Evolutionary conservation across 2,329 filamentous ascomycete genomes (phyloP), one percentile per base, ranked within the genome.

Genomic region (Venturia carpophila): DNA sequence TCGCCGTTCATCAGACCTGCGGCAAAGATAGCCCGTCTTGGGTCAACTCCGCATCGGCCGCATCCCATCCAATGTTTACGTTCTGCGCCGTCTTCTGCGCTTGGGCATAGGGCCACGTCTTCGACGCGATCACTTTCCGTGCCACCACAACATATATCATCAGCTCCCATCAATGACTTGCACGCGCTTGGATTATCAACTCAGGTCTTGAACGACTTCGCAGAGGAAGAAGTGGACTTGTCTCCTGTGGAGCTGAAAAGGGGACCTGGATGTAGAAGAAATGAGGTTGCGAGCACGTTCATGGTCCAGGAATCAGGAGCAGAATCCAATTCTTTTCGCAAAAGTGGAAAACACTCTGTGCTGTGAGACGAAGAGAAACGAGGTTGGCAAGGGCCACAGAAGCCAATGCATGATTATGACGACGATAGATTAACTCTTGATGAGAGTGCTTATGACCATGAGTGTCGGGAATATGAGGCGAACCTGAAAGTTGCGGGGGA

Each of bases 211-310:
- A 15, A 62, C 19, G 60, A 39, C 27, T 37, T 42, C 11, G 60
- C 34, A 37, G 21, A 39, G 34, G 60, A 62, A 39, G 60, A 41
- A 1, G 60, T 62, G 34, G 60, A 62, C 3, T 43, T 62, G 30
- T 39, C 60, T 42, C 30, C 34, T 24, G 34, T 19, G 34, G 60
- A 62, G 39, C 39, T 11, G 60, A 43, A 47, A 47, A 21, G 21
- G 30, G 30, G 30, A 6, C 30, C 30, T 34, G 30, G 6, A 34
- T 34, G 30, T 34, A 34, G 30, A 34, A 34, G 3, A 34, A 34
- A 34, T 34, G 30, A 34, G 30, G 30, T 3, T 34, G 30, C 30
- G 30, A 34, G 30, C 30, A 34, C 30, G 30, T 34, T 34, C 30
- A 34, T 34, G 30, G 30, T 34, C 30, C 30, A 34, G 30, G 30